A percentile compares a stretch with the other conserved stretches of the same genome.
These are phyloP conservation scores for Sabuloglossum arenarium DNA, from an alignment of 495 filamentous ascomycete genomes.

Conservation along the genomic window DNA sequence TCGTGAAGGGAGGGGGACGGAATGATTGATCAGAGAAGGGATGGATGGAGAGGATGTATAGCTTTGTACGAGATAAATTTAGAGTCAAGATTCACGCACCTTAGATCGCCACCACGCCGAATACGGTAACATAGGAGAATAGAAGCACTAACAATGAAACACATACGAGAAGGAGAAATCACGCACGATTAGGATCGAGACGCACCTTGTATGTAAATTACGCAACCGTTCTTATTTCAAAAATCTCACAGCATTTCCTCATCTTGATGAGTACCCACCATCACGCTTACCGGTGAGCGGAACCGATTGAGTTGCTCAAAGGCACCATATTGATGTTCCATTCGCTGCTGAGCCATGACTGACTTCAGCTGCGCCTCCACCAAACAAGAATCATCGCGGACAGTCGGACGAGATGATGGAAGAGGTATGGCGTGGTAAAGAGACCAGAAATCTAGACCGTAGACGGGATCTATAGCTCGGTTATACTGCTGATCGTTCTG, in stretches of 20 bases:
- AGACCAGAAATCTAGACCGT: constrained; percentile 12
- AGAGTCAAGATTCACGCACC: constrained; percentile 1
- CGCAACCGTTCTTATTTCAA: neutral
- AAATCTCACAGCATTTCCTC: constrained; percentile 4
- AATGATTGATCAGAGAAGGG: neutral
- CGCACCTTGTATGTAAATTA: neutral
- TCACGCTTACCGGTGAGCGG: neutral
- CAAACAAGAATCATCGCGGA: neutral
- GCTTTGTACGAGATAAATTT: neutral
- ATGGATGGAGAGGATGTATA: neutral
- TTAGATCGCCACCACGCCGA: neutral
- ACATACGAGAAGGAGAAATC: neutral
- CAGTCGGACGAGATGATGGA: neutral
- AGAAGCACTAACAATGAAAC: neutral
- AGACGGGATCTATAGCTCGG: constrained; percentile 40
- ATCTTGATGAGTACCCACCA: neutral
- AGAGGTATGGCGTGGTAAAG: neutral
- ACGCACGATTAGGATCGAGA: neutral
- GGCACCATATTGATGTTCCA: constrained; percentile 3
- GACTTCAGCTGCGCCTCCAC: neutral
- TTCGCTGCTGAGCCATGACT: neutral
- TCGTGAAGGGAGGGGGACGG: neutral
- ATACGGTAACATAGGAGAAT: neutral
- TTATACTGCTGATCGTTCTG: constrained; percentile 18
- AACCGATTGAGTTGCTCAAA: neutral